Evolutionary conservation across 2,329 filamentous ascomycete genomes (phyloP), one percentile per base, ranked within the genome.

Genomic region (Balansia obtecta): DNA sequence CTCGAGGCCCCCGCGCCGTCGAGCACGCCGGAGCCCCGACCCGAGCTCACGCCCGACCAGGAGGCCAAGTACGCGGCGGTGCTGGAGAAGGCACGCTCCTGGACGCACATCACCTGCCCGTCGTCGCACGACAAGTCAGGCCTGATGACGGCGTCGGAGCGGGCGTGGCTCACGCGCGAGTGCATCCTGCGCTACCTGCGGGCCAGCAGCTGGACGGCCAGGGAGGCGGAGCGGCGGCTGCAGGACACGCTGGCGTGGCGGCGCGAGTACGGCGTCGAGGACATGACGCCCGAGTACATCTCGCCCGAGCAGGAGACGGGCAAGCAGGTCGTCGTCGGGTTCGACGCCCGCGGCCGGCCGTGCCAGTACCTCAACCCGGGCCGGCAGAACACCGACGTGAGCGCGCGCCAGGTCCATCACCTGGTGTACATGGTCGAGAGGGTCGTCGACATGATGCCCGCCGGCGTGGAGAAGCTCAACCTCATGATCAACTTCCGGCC

Each of bases 391-490:
- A 97, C 93, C 1, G 84, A 94, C 58, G 77, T 82, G 51, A 86
- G 82, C 54, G 86, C 89, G 38, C 79, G 88, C 58, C 93, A 97
- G 70, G 83, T 95, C 50, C 83, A 98, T 68, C 90, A 97, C 65
- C 72, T 98, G 53, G 89, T 96, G 48, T 98, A 86, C 71, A 96
- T 97, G 90, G 71, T 97, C 41, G 93, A 98, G 72, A 79, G 88
- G 38, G 83, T 86, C 34, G 80, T 95, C 56, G 90, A 96, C 59
- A 70, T 97, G 54, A 89, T 94, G 80, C 84, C 86, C 0, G 76
- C 90, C 0, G 85, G 86, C 13, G 88, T 95, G 64, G 93, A 97
- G 71, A 93, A 81, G 45, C 68, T 95, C 52, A 85, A 86, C 42
- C 75, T 98, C 50, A 73, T 97, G 58, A 90, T 97, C 68, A 91